These are phyloP conservation scores for Aegilops speltoides DNA, from an alignment of 176 grass and related monocot genomes.

Conservation along the genomic window DNA sequence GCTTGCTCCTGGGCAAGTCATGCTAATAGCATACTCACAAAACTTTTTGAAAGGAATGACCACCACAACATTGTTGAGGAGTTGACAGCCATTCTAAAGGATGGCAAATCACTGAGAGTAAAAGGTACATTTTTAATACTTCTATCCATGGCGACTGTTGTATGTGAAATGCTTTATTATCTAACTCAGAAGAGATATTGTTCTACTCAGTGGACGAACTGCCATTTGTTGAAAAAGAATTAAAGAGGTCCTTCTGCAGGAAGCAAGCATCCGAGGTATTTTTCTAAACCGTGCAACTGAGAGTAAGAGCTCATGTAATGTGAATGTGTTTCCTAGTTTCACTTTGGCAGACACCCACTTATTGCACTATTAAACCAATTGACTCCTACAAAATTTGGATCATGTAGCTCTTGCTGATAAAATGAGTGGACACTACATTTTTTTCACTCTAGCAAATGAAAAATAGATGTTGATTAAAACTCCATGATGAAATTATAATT, in stretches of 20 bases:
- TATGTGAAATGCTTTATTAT: constrained; percentile 11
- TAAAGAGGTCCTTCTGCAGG: constrained; percentile 73
- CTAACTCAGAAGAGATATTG: constrained; percentile 22
- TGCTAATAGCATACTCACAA: constrained; percentile 48
- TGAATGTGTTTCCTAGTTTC: neutral
- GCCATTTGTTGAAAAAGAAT: constrained; percentile 60
- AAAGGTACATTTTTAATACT: constrained; percentile 51
- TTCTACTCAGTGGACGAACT: constrained; percentile 72
- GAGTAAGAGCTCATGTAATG: neutral
- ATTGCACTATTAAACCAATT: neutral
- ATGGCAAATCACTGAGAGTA: constrained; percentile 57
- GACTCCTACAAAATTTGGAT: neutral
- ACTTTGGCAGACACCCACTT: neutral
- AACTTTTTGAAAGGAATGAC: constrained; percentile 54
- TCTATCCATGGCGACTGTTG: constrained; percentile 9
- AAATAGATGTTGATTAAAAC: neutral
- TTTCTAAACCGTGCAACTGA: constrained; percentile 2
- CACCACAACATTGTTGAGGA: constrained; percentile 60
- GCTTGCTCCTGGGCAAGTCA: constrained; percentile 64
- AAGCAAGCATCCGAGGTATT: constrained; percentile 75
- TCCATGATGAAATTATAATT: neutral
- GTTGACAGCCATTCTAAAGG: constrained; percentile 60
- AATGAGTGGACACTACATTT: neutral
- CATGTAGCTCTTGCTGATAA: constrained; percentile 2
- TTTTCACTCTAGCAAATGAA: constrained; percentile 1